A percentile compares a stretch with the other conserved stretches of the same genome.
Evolutionary conservation across 2,329 filamentous ascomycete genomes (phyloP).

Genomic region (Aspergillus puulaauensis): DNA sequence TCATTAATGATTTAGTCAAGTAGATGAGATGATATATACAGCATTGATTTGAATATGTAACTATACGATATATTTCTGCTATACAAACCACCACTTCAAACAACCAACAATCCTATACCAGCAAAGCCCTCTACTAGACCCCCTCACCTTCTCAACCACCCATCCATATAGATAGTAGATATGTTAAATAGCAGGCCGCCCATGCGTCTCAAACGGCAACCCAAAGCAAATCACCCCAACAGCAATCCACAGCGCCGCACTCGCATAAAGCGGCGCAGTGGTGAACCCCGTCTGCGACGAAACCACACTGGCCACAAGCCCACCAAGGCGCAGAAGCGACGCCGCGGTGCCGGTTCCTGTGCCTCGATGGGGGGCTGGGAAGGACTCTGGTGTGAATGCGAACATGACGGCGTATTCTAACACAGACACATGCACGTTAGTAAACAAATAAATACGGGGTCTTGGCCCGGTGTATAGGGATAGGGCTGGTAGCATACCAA

Average conservation of each 20-base stretch:
- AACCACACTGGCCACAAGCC: slow-evolving; percentile 44
- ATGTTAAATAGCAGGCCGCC: slow-evolving; percentile 21
- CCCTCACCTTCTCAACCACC: neutral
- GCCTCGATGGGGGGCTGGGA: slow-evolving; percentile 27
- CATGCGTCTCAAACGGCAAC: slow-evolving; percentile 48
- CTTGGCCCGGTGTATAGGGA: neutral
- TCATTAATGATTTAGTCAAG: neutral
- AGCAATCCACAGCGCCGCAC: slow-evolving; percentile 46
- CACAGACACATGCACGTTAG: neutral
- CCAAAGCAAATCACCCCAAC: slow-evolving; percentile 44
- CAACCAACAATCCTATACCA: neutral
- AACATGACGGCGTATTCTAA: slow-evolving; percentile 34
- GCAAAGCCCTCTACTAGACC: no score
- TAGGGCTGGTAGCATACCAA: slow-evolving; percentile 14
- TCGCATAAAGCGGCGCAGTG: slow-evolving; percentile 46
- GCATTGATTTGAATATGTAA: no score
- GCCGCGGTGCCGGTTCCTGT: slow-evolving; percentile 36
- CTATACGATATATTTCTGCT: neutral
- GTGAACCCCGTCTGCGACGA: slow-evolving; percentile 46
- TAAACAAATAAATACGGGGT: neutral
- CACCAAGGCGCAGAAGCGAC: slow-evolving; percentile 25
- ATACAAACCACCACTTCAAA: neutral
- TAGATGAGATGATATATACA: no score
- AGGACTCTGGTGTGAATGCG: slow-evolving; percentile 29
- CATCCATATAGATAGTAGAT: neutral